A percentile compares a stretch with the other conserved stretches of the same genome.
phyloP scores from a whole-genome alignment of 352 stramenopile species.

The Phytophthora fragariaefolia region DNA sequence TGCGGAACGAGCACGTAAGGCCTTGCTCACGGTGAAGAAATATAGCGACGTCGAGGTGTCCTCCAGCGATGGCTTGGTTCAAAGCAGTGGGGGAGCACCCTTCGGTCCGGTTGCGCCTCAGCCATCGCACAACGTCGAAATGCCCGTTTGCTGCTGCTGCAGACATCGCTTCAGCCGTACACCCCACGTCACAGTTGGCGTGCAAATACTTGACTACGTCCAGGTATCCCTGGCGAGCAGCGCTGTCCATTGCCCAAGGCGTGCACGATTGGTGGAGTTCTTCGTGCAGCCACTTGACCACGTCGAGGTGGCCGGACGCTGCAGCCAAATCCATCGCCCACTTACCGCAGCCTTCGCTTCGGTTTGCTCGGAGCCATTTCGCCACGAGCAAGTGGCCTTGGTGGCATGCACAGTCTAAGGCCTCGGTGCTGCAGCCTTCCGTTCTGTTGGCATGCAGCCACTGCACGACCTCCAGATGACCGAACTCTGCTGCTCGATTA shows the following conservation, averaged over 20 bases:
- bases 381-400: slow-evolving; percentile 20
- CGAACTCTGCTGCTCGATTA: slow-evolving; percentile 26
- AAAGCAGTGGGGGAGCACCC: slow-evolving; percentile 11
- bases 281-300: slow-evolving; percentile 31
- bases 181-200: slow-evolving; percentile 17
- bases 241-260: slow-evolving; percentile 29
- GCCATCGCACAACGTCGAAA: slow-evolving; percentile 21
- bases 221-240: slow-evolving; percentile 21
- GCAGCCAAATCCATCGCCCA: slow-evolving; percentile 25
- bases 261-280: slow-evolving; percentile 18
- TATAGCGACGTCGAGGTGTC: slow-evolving; percentile 16
- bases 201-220: slow-evolving; percentile 31
- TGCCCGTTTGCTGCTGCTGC: slow-evolving; percentile 25
- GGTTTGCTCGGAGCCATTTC: slow-evolving; percentile 20
- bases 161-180: slow-evolving; percentile 24
- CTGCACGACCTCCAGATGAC: slow-evolving; percentile 25
- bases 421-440: slow-evolving; percentile 26
- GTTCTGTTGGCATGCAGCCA: slow-evolving; percentile 24
- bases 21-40: slow-evolving; percentile 21
- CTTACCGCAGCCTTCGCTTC: slow-evolving; percentile 18
- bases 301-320: slow-evolving; percentile 17
- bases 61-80: slow-evolving; percentile 15
- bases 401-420: slow-evolving; percentile 23
- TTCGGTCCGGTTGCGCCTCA: slow-evolving; percentile 20
- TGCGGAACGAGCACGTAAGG: slow-evolving; percentile 11